Percentiles rank a stretch among this genome's conserved stretches.
Conservation (phyloP, 306 rosid genomes). For the Prinsepia uniflora region DNA sequence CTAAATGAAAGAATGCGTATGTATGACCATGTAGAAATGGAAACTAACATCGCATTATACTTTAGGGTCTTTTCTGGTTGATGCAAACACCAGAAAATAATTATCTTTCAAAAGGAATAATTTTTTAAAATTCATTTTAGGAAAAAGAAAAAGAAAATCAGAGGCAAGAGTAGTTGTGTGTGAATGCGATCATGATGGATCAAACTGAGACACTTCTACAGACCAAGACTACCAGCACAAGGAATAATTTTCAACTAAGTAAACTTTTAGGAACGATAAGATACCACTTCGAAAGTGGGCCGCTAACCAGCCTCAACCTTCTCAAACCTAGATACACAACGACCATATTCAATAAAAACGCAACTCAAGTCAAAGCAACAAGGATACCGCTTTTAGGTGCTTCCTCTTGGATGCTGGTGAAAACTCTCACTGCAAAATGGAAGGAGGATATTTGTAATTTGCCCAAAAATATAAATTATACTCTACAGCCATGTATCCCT, state of each 20-base stretch:
- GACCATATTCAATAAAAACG: background rate
- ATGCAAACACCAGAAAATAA: background rate
- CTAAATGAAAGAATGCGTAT: slow-evolving; percentile 5
- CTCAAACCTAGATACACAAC: background rate
- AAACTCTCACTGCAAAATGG: slow-evolving; percentile 76
- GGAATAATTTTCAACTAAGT: background rate
- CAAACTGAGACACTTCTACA: background rate
- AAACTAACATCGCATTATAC: background rate
- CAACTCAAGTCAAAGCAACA: slow-evolving; percentile 16
- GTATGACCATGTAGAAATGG: background rate
- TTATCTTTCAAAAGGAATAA: background rate
- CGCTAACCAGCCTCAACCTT: background rate
- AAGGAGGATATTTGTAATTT: slow-evolving; percentile 15
- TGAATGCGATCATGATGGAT: background rate
- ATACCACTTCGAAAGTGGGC: slow-evolving; percentile 1
- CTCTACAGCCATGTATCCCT: slow-evolving; percentile 13
- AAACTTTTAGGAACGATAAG: background rate
- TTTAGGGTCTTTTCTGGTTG: background rate
- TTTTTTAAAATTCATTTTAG: background rate
- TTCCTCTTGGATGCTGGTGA: slow-evolving; percentile 85
- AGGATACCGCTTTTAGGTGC: slow-evolving; percentile 88
- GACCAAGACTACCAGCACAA: background rate
- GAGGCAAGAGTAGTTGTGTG: background rate
- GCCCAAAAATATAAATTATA: slow-evolving; percentile 7
- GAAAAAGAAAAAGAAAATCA: background rate